A percentile compares a stretch with the other conserved stretches of the same genome.
Conservation (phyloP, 2,329 filamentous ascomycete species). For the Drechslerella stenobrocha region DNA sequence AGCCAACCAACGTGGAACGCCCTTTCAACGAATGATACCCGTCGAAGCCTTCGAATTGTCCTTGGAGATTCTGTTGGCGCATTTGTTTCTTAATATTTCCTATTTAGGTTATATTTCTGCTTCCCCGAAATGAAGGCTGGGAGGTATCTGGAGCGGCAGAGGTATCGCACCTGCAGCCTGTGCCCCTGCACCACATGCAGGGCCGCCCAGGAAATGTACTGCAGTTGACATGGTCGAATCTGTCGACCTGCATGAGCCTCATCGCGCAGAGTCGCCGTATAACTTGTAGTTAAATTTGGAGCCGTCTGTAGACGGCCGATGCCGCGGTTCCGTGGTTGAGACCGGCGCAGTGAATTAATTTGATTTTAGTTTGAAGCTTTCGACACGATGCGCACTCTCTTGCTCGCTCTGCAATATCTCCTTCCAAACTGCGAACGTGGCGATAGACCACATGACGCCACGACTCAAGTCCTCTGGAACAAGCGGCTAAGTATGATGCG, state of each 20-base stretch:
- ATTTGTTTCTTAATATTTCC: conserved; percentile 42
- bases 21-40: conserved; percentile 1
- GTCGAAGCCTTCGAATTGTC: conserved; percentile 18
- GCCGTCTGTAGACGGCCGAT: conserved; percentile 31
- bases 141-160: conserved; percentile 2
- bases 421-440: no score
- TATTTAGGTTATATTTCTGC: conserved; percentile 32
- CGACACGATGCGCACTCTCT: no score
- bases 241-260: conserved; percentile 33
- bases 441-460: no score
- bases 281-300: conserved; percentile 16
- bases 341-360: conserved; percentile 24
- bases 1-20: conserved; percentile 3
- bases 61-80: conserved; percentile 3
- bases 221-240: conserved; percentile 17
- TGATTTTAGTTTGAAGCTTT: conserved; percentile 1
- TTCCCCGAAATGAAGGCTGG: conserved; percentile 12
- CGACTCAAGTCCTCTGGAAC: not conserved
- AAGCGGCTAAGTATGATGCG: not conserved
- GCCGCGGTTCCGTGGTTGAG: not conserved
- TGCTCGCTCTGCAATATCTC: no score
- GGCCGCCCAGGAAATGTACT: conserved; percentile 6
- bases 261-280: conserved; percentile 40
- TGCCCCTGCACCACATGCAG: conserved; percentile 3
- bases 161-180: not conserved